These are phyloP conservation scores for Botryotinia convoluta DNA, from an alignment of 2,329 filamentous ascomycete species.

Conservation along the genomic window DNA sequence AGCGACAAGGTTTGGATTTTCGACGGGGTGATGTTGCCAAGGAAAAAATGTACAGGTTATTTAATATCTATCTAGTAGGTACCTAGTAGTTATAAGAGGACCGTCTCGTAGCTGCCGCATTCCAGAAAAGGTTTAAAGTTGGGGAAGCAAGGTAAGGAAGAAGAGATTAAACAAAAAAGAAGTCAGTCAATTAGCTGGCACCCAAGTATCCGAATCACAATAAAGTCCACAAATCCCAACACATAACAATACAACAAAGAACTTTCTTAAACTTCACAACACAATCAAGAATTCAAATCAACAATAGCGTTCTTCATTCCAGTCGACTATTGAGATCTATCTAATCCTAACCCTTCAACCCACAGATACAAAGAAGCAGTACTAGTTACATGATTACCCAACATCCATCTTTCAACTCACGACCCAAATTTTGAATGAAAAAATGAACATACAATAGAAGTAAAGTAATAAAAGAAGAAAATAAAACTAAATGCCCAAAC, in stretches of 20 bases:
- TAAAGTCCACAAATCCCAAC: neutral
- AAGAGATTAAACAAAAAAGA: neutral
- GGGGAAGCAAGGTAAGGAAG: neutral
- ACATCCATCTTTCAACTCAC: neutral
- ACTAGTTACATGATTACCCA: neutral
- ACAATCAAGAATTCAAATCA: neutral
- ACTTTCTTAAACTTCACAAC: no score
- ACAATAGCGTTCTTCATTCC: neutral
- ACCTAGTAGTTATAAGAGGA: neutral
- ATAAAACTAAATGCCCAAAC: neutral
- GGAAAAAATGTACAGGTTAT: neutral
- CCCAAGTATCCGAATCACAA: neutral
- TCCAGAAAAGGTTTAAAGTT: neutral
- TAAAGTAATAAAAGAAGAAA: neutral
- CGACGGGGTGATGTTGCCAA: neutral
- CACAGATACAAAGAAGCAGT: neutral
- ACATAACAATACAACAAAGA: neutral
- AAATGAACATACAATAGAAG: slow-evolving; percentile 6
- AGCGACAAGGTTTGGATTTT: neutral
- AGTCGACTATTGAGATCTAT: slow-evolving; percentile 1
- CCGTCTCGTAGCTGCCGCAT: neutral
- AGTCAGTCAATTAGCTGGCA: neutral
- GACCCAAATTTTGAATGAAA: neutral
- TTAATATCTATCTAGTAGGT: neutral
- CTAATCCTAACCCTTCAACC: neutral